Percentiles rank a stretch among this genome's conserved stretches.
Evolutionary conservation across 345 rosid genomes (phyloP).

Genomic region (Eucalyptus lansdowneana): DNA sequence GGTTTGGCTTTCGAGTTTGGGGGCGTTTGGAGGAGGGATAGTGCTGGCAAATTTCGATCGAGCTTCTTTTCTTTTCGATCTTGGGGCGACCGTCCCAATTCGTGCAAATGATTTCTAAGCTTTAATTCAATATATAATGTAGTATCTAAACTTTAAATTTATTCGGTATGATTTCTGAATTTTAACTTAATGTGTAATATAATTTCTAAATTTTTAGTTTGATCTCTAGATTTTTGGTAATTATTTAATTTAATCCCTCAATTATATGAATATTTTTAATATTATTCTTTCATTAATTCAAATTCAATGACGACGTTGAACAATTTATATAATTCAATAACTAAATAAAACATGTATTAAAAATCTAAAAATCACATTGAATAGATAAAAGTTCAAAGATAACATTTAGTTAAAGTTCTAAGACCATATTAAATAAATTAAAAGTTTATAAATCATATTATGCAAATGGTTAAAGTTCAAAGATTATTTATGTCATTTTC

Average conservation of each 20-base stretch:
- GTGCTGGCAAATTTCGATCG: not conserved
- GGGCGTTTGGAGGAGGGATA: not conserved
- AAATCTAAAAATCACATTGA: too few species aligned
- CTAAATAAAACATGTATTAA: too few species aligned
- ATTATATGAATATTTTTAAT: rapidly evolving
- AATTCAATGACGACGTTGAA: not conserved
- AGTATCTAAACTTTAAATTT: too few species aligned
- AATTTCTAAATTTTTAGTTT: rapidly evolving
- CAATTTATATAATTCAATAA: rapidly evolving
- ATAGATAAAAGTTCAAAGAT: too few species aligned
- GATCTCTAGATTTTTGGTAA: too few species aligned
- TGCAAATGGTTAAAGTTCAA: rapidly evolving
- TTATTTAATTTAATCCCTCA: too few species aligned
- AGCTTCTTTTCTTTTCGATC: not conserved
- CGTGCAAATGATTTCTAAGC: rapidly evolving
- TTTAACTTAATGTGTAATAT: rapidly evolving
- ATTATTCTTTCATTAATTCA: too few species aligned
- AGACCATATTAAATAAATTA: too few species aligned
- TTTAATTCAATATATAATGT: rapidly evolving
- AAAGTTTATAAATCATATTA: too few species aligned
- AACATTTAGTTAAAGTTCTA: rapidly evolving
- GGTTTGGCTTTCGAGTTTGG: not conserved
- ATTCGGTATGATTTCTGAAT: rapidly evolving
- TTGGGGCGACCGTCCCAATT: not conserved
- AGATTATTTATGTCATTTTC: too few species aligned